Percentiles rank a stretch among this genome's conserved stretches.
phyloP scores from a whole-genome alignment of 208 protist genomes.

The Acanthamoeba castellanii region DNA sequence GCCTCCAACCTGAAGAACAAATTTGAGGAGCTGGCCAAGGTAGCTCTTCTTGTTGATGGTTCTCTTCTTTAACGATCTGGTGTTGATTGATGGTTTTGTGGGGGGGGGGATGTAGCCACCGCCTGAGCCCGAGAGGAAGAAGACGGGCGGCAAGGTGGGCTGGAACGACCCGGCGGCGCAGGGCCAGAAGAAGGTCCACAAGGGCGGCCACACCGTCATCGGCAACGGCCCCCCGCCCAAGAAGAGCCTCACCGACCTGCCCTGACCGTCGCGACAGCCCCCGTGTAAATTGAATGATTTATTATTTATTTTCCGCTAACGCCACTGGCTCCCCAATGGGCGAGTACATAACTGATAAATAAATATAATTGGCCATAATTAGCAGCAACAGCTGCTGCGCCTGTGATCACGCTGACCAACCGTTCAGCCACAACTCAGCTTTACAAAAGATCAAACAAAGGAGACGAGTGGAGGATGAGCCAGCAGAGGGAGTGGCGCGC shows the following conservation, averaged over 20 bases:
- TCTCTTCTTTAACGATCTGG: not conserved
- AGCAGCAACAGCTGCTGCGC: no score
- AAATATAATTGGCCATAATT: no score
- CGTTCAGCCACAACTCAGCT: no score
- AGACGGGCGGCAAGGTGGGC: slow-evolving; percentile 15
- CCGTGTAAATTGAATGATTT: no score
- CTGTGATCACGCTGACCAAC: no score
- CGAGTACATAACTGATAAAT: no score
- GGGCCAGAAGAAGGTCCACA: slow-evolving; percentile 25
- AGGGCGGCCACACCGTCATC: slow-evolving; percentile 24
- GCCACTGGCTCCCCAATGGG: no score
- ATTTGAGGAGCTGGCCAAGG: slow-evolving; percentile 39
- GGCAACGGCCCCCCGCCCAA: slow-evolving; percentile 15
- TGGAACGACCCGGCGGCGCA: not conserved
- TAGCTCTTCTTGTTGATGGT: not conserved
- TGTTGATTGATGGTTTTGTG: not conserved
- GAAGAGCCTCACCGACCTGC: slow-evolving; percentile 32
- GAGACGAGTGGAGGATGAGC: no score
- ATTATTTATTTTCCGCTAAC: no score
- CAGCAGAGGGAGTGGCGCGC: not conserved
- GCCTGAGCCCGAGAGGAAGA: slow-evolving; percentile 18
- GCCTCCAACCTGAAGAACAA: slow-evolving; percentile 5
- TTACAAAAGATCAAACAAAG: no score
- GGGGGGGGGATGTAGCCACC: not conserved
- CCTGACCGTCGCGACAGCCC: not conserved